Conservation (phyloP, 2,329 filamentous ascomycete genomes). For the Fusarium cyanostomum region DNA sequence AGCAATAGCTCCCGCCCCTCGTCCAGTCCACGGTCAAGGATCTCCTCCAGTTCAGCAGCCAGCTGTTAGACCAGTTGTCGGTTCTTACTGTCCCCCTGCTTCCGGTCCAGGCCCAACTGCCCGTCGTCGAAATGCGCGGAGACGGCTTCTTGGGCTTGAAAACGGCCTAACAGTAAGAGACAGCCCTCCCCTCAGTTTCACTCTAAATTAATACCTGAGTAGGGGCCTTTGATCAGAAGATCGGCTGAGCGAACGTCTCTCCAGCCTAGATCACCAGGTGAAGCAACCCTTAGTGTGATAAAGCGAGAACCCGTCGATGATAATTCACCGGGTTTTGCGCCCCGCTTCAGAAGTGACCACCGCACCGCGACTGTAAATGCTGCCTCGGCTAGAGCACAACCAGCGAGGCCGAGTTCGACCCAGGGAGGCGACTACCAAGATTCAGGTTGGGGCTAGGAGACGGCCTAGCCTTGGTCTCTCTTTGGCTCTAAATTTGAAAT, state of each 20-base stretch:
- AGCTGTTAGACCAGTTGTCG: background rate
- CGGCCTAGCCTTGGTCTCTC: background rate
- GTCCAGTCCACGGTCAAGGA: background rate
- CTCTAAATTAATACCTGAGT: background rate
- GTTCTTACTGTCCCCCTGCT: background rate
- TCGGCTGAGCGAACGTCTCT: background rate
- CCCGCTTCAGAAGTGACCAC: slow-evolving; percentile 1
- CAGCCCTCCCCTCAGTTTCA: too few relatives aligned
- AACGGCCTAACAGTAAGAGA: background rate
- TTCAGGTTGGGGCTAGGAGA: background rate
- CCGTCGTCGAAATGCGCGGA: background rate
- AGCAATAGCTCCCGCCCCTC: slow-evolving; percentile 21
- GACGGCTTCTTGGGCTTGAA: background rate
- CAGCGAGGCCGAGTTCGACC: slow-evolving; percentile 3
- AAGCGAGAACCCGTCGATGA: slow-evolving; percentile 2
- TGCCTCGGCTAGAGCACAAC: slow-evolving; percentile 1
- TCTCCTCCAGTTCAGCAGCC: background rate
- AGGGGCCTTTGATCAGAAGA: slow-evolving; percentile 3
- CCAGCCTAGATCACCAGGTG: slow-evolving; percentile 8
- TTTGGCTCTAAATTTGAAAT: background rate
- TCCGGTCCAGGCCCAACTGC: background rate
- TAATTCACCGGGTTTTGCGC: slow-evolving; percentile 6
- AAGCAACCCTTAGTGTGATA: background rate
- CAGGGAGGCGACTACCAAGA: background rate
- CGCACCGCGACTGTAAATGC: background rate